Conservation (phyloP, 2,329 filamentous ascomycete genomes). For the Scedosporium minutisporum region DNA sequence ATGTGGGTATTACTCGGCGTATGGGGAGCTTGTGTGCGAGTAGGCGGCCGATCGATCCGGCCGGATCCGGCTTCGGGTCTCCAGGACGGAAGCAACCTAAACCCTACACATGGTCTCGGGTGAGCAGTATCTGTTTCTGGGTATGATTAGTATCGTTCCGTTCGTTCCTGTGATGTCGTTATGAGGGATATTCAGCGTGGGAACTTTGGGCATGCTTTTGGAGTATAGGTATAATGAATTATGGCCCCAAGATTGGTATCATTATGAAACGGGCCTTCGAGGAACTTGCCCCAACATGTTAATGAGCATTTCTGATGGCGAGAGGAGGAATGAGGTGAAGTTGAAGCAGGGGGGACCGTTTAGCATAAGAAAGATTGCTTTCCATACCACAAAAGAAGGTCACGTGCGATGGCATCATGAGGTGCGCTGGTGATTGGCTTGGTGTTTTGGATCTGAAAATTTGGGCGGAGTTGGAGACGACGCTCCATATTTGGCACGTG, state of each 20-base stretch:
- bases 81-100: not conserved
- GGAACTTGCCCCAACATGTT: not conserved
- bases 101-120: too few species aligned
- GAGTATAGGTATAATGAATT: not conserved
- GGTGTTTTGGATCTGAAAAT: not conserved
- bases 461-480: not conserved
- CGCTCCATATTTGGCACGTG: not conserved
- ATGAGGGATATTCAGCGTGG: not conserved
- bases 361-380: not conserved
- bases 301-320: not conserved
- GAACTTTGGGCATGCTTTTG: not conserved
- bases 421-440: slow-evolving; percentile 2
- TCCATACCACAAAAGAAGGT: not conserved
- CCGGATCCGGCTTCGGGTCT: not conserved
- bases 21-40: slow-evolving; percentile 38
- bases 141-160: not conserved
- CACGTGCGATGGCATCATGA: slow-evolving; percentile 9
- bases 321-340: slow-evolving; percentile 2
- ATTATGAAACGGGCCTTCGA: not conserved
- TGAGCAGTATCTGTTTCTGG: too few species aligned
- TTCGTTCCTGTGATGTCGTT: not conserved
- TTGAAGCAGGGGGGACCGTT: not conserved
- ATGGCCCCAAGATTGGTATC: not conserved
- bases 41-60: slow-evolving; percentile 9
- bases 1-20: slow-evolving; percentile 61